Base-by-base conservation (phyloP, 257 asterid genomes). In the Salvia rosmarinus region DNA sequence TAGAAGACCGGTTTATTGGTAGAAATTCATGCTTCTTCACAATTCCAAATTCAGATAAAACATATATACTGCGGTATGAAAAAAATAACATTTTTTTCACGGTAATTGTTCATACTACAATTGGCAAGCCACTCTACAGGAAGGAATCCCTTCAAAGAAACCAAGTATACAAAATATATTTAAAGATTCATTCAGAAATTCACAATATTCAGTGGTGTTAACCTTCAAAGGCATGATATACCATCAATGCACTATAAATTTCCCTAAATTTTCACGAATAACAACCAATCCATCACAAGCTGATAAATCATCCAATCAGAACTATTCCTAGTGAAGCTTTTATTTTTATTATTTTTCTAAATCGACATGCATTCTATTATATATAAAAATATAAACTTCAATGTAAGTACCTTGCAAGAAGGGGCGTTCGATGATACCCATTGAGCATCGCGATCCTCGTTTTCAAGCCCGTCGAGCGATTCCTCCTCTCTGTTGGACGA, bases 351-450 rank as follows among this genome's bases (percentile, higher is more conserved):
- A n/a, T n/a, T n/a, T n/a, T n/a, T 5, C 1, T 5, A 37, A 37
- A 5, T 39, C 13, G 12, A 39, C 20, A 46, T 44, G 35, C 61
- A 67, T 49, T 59, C 30, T 25, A 50, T 47, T 20, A 40, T 52
- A 63, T 28, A 59, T 2, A 76, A 3, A 11, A 28, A 30, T 52
- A 32, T 35, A 10, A 17, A 51, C 20, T 14, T 3, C 5, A 43
- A 28, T 21, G 25, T 25, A 20, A 7, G 10, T 65, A 91, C 97
- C 96, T 87, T 91, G 84, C 79, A 82, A 46, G 91, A 83, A 73
- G 86, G 76, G 59, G 85, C 60, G 73, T 80, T 84, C 1, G 84
- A 71, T 51, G 78, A 68, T 54, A 68, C 73, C 82, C 80, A 80
- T n/a, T 55, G 85, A 51, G 81, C 47, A 75, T 80, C 82, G 40